Evolutionary conservation across 495 filamentous ascomycete genomes (phyloP).

Genomic region (Hyaloscypha finlandica): DNA sequence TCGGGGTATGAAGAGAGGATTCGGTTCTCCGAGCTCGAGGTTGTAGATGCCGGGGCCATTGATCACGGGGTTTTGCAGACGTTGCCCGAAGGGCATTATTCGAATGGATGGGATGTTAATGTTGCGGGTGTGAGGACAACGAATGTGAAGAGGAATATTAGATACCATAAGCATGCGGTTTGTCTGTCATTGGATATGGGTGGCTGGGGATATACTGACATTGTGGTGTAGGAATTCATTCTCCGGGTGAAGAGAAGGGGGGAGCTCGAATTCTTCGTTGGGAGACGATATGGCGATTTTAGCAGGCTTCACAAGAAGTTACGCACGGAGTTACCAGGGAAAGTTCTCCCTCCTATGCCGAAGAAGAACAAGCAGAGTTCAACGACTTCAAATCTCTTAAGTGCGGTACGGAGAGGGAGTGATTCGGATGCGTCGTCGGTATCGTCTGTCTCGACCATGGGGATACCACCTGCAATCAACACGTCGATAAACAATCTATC

Average conservation of each 20-base stretch:
- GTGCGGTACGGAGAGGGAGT: conserved; percentile 49
- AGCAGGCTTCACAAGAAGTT: conserved; percentile 74
- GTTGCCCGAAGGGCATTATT: conserved; percentile 83
- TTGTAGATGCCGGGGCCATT: conserved; percentile 89
- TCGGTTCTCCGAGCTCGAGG: conserved; percentile 92
- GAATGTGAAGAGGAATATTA: conserved; percentile 79
- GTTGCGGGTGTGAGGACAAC: conserved; percentile 85
- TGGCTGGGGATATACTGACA: neutral
- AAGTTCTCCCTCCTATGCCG: conserved; percentile 82
- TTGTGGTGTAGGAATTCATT: conserved; percentile 74
- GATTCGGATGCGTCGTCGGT: conserved; percentile 75
- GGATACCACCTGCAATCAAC: conserved; percentile 21
- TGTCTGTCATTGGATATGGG: conserved; percentile 32
- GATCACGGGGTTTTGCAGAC: conserved; percentile 84
- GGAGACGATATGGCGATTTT: conserved; percentile 88
- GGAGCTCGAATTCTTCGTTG: conserved; percentile 73
- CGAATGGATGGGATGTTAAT: conserved; percentile 97
- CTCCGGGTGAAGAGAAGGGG: conserved; percentile 76
- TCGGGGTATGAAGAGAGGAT: conserved; percentile 98
- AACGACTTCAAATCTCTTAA: conserved; percentile 54
- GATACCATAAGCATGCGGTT: conserved; percentile 92
- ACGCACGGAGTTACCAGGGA: conserved; percentile 86
- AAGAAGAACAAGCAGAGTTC: conserved; percentile 83
- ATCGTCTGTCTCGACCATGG: conserved; percentile 71
- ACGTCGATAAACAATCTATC: conserved; percentile 43